These are phyloP conservation scores for Thelonectria discophora DNA, from an alignment of 2,329 filamentous ascomycete genomes.

Conservation along the genomic window DNA sequence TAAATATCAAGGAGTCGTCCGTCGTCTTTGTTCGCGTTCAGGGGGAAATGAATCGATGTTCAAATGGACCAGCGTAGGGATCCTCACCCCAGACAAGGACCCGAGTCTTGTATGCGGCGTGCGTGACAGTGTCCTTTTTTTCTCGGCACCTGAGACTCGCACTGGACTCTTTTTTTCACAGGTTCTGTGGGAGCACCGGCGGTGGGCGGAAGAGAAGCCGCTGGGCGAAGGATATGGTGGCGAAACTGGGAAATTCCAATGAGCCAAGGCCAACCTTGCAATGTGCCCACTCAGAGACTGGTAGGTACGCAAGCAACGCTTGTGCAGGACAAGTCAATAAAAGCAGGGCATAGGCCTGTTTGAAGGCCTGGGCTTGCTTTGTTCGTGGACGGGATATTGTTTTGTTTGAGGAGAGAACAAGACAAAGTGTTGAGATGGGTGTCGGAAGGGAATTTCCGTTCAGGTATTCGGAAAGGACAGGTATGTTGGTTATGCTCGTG, in stretches of 20 bases:
- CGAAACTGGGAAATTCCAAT: conserved; percentile 34
- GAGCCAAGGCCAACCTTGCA: conserved; percentile 36
- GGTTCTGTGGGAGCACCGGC: conserved; percentile 5
- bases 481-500: not conserved
- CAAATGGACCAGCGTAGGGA: conserved; percentile 21
- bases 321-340: too few species aligned
- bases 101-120: conserved; percentile 2
- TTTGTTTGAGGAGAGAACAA: not conserved
- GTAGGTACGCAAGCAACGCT: not conserved
- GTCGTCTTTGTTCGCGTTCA: conserved; percentile 1
- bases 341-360: too few species aligned
- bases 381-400: not conserved
- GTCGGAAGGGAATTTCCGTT: not conserved
- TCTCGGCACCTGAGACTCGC: not conserved
- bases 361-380: not conserved
- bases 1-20: not conserved
- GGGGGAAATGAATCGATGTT: conserved; percentile 22
- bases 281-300: conserved; percentile 16
- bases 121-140: conserved; percentile 10
- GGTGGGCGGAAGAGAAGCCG: conserved; percentile 16
- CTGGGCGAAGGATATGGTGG: conserved; percentile 29
- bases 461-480: not conserved
- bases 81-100: conserved; percentile 11
- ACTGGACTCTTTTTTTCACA: not conserved
- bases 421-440: not conserved